Percentiles rank a stretch among this genome's conserved stretches.
phyloP scores from a whole-genome alignment of 2,329 filamentous ascomycete genomes.

The Aureobasidium zeae region DNA sequence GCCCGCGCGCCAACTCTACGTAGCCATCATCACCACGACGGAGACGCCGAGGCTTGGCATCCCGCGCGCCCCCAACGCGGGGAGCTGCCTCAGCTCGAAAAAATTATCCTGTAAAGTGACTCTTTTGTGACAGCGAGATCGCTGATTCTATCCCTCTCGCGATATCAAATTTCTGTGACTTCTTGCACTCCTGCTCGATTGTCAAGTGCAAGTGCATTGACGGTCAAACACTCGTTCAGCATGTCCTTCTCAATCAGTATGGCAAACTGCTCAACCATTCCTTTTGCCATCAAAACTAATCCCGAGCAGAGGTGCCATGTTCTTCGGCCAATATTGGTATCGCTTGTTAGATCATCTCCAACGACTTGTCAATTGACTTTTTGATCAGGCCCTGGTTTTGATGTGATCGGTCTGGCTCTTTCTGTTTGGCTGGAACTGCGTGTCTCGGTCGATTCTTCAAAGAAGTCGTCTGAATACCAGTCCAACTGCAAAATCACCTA shows the following conservation, averaged over 20 bases:
- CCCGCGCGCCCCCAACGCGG: constrained; percentile 10
- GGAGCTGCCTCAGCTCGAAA: constrained; percentile 7
- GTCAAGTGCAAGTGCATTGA: background rate
- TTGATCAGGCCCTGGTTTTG: constrained; percentile 69
- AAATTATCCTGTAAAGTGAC: constrained; percentile 9
- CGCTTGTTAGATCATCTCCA: constrained; percentile 7
- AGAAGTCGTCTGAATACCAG: constrained; percentile 46
- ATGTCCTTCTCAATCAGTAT: constrained; percentile 17
- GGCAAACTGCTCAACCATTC: constrained; percentile 3
- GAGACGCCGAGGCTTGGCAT: too few species aligned
- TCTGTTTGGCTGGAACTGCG: constrained; percentile 87
- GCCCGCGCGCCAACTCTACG: too few species aligned
- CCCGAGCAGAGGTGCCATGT: constrained; percentile 56
- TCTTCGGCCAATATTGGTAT: constrained; percentile 89
- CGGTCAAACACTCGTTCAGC: background rate
- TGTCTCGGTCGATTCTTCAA: constrained; percentile 60
- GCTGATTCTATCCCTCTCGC: constrained; percentile 5
- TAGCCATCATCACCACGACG: too few species aligned
- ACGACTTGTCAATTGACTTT: constrained; percentile 13
- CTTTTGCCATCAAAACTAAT: constrained; percentile 7
- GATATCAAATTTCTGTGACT: background rate
- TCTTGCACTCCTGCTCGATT: background rate
- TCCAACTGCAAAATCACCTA: constrained; percentile 88
- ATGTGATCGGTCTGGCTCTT: constrained; percentile 91
- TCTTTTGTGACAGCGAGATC: constrained; percentile 12